Evolutionary conservation across 1,284 basidiomycete species (phyloP).

Genomic region (Cutaneotrichosporon sp.): DNA sequence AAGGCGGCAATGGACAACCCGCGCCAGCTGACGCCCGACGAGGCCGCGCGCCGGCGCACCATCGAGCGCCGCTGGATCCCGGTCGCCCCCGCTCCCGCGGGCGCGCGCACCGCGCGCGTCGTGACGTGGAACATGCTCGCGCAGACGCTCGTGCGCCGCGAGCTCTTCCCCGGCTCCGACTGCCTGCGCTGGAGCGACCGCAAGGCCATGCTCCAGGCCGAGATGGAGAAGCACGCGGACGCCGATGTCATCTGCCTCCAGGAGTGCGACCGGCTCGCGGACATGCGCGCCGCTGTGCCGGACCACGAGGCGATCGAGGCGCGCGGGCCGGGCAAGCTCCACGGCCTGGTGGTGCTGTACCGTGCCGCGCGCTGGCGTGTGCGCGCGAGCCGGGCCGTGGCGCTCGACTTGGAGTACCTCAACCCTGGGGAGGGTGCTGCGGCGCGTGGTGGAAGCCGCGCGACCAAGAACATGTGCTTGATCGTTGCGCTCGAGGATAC

Average conservation of each 20-base stretch:
- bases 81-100: slow-evolving; percentile 59
- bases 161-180: slow-evolving; percentile 75
- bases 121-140: slow-evolving; percentile 58
- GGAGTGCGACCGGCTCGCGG: slow-evolving; percentile 64
- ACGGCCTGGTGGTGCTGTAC: slow-evolving; percentile 80
- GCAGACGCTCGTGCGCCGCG: slow-evolving; percentile 59
- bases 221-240: slow-evolving; percentile 62
- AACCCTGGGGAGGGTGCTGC: slow-evolving; percentile 8
- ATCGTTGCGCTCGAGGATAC: slow-evolving; percentile 66
- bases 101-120: slow-evolving; percentile 69
- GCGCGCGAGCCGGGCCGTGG: slow-evolving; percentile 35
- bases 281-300: slow-evolving; percentile 62
- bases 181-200: slow-evolving; percentile 73
- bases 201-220: slow-evolving; percentile 71
- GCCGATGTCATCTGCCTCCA: slow-evolving; percentile 79
- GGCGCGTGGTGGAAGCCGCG: slow-evolving; percentile 63
- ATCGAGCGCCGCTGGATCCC: slow-evolving; percentile 44
- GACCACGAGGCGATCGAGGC: slow-evolving; percentile 61
- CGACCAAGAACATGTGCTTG: slow-evolving; percentile 79
- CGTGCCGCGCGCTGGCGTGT: slow-evolving; percentile 60
- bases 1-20: slow-evolving; percentile 29
- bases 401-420: slow-evolving; percentile 22
- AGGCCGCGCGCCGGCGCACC: slow-evolving; percentile 35
- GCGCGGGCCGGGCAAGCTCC: slow-evolving; percentile 69
- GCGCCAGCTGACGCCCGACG: slow-evolving; percentile 12